Percentiles rank a stretch among this genome's conserved stretches.
Conservation (phyloP, 768 basidiomycete genomes). For the Auricularia sp. region DNA sequence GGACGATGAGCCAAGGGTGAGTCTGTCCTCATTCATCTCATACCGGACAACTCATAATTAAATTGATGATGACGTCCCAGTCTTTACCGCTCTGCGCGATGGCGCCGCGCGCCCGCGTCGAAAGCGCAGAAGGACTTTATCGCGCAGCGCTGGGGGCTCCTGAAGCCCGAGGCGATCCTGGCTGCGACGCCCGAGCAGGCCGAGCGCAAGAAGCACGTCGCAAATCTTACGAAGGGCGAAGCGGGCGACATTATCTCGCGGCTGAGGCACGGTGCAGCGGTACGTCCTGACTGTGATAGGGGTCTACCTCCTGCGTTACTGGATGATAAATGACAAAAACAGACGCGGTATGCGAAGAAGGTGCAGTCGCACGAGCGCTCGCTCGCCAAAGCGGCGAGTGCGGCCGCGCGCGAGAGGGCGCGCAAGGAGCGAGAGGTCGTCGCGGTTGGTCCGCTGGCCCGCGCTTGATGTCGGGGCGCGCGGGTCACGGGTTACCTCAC, state of each 20-base stretch:
- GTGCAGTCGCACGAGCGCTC: constrained; percentile 22
- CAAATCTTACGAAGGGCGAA: constrained; percentile 59
- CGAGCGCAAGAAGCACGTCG: constrained; percentile 15
- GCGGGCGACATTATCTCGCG: constrained; percentile 73
- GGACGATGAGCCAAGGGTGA: constrained; percentile 42
- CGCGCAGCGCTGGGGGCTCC: constrained; percentile 35
- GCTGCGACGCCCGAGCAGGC: constrained; percentile 17
- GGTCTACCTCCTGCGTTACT: too few relatives aligned
- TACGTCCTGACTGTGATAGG: constrained; percentile 18
- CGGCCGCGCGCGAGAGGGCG: constrained; percentile 35
- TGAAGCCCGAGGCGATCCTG: constrained; percentile 12
- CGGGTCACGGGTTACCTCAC: too few relatives aligned
- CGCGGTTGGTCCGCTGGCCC: constrained; percentile 43
- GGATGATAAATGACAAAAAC: neutral
- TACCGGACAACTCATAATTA: neutral
- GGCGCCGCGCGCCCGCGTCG: constrained; percentile 55
- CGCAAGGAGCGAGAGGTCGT: constrained; percentile 47
- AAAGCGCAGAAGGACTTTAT: constrained; percentile 49
- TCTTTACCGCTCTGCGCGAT: constrained; percentile 50
- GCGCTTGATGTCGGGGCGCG: neutral
- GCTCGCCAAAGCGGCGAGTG: constrained; percentile 21
- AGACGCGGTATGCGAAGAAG: constrained; percentile 52
- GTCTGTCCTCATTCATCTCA: constrained; percentile 9
- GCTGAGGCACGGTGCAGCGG: constrained; percentile 66
- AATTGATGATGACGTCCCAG: constrained; percentile 22